Base-by-base conservation (phyloP, 306 rosid species). In the Vicia faba region DNA sequence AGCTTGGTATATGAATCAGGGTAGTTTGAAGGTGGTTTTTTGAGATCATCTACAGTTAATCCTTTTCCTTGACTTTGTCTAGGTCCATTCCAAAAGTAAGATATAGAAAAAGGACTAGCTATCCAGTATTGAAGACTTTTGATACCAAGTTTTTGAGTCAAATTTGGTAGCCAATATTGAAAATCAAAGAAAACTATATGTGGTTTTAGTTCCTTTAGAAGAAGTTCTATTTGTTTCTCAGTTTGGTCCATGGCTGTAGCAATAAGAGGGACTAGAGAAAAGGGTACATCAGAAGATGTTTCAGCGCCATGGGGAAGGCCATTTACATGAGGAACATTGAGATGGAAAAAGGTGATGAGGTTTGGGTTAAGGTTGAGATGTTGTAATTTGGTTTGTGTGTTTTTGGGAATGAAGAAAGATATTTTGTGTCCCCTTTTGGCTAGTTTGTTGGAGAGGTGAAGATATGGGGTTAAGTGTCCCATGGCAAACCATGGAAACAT, bases 401-500 rank as follows among this genome's bases (percentile, higher is more conserved):
- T 43, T 67, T 23, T 31, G 9, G 82, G 78, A 29, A 61, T 5
- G 7, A 78, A 7, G 56, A 78, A 67, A 35, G 74, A 72, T 67
- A 78, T 67, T 67, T 1, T 78, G 71, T 61, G 66, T 0, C 75
- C 82, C 13, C 62, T 51, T 1, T 9, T 4, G 5, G 82, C 75
- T 11, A 78, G 4, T 5, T 72, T 78, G 74, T 72, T 78, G 0
- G 82, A 72, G 56, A 78, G 16, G 10, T 61, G 75, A 9, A 78
- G 71, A 19, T 0, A 41, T 7, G 78, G 82, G 2, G 46, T 67
- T 1, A 66, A 0, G 62, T 78, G 78, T 0, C 82, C 82, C 78
- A 72, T 72, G 0, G 82, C 82, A 36, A 78, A 23, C 82, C 82
- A 78, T 60, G 82, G 78, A 28, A 14, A 72, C 43, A 78, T 72